phyloP scores from a whole-genome alignment of 345 rosid species.

The Gynandropsis gynandra region DNA sequence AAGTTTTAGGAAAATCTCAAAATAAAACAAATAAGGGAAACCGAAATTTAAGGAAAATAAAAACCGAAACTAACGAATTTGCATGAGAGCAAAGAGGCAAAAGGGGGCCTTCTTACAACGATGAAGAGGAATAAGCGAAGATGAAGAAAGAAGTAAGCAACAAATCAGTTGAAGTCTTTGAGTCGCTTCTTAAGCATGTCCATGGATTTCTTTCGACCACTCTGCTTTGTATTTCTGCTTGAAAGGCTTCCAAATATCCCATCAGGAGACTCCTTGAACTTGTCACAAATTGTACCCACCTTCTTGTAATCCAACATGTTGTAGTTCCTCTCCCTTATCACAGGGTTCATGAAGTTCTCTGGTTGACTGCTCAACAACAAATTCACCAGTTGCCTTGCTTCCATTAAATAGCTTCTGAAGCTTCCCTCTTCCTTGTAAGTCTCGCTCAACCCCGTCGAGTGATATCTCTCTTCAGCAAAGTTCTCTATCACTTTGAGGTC shows the following conservation, averaged over 20 bases:
- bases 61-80: no score
- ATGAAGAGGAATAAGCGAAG: no score
- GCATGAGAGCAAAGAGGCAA: no score
- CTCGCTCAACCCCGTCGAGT: constrained; percentile 59
- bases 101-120: no score
- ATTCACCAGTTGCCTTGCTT: constrained; percentile 61
- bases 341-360: constrained; percentile 72
- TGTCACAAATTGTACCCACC: constrained; percentile 59
- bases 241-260: constrained; percentile 58
- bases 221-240: constrained; percentile 46
- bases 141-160: no score
- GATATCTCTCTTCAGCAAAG: constrained; percentile 79
- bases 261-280: constrained; percentile 63
- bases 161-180: constrained; percentile 75
- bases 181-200: constrained; percentile 64
- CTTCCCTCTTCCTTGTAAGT: constrained; percentile 51
- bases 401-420: constrained; percentile 45
- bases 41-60: no score
- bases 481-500: constrained; percentile 66
- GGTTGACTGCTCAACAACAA: constrained; percentile 66
- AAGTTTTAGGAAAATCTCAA: no score
- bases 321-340: constrained; percentile 56
- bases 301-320: constrained; percentile 59
- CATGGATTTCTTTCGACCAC: constrained; percentile 57
- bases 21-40: no score